Evolutionary conservation across 2,329 filamentous ascomycete genomes (phyloP).

Genomic region (Aspergillus costaricaensis): DNA sequence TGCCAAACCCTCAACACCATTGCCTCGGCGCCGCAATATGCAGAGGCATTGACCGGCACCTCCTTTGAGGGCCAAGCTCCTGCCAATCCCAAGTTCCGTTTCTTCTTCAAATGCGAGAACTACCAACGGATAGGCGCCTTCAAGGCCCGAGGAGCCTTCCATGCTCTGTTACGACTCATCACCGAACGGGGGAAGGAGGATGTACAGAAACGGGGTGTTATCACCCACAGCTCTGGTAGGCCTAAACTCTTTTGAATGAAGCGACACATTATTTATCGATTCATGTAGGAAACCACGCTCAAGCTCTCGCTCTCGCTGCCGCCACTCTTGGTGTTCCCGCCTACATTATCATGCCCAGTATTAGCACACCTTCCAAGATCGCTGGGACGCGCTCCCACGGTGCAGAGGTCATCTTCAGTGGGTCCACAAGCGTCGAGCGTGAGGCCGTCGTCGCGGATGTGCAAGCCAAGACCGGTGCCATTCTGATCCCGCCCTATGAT

Average conservation of each 20-base stretch:
- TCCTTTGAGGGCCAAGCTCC: conserved; percentile 59
- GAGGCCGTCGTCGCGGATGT: conserved; percentile 74
- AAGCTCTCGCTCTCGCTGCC: conserved; percentile 86
- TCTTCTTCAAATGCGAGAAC: conserved; percentile 98
- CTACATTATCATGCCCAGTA: conserved; percentile 90
- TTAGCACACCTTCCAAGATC: conserved; percentile 82
- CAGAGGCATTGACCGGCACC: conserved; percentile 57
- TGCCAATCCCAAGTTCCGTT: conserved; percentile 65
- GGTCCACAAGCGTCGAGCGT: conserved; percentile 76
- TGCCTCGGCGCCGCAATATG: conserved; percentile 69
- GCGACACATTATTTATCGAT: neutral
- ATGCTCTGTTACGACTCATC: conserved; percentile 73
- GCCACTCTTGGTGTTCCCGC: conserved; percentile 71
- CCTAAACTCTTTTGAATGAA: conserved; percentile 3
- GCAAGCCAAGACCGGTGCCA: conserved; percentile 70
- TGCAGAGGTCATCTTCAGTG: conserved; percentile 76
- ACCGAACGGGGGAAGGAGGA: conserved; percentile 62
- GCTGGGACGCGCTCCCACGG: conserved; percentile 78
- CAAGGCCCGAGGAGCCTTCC: conserved; percentile 88
- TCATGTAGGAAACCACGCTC: conserved; percentile 80
- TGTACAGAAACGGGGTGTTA: conserved; percentile 68
- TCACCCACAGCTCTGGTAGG: conserved; percentile 85
- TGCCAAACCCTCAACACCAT: conserved; percentile 72
- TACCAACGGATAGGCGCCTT: conserved; percentile 88
- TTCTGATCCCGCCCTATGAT: conserved; percentile 86